phyloP scores from a whole-genome alignment of 495 filamentous ascomycete genomes.

The Talaromyces ruber region DNA sequence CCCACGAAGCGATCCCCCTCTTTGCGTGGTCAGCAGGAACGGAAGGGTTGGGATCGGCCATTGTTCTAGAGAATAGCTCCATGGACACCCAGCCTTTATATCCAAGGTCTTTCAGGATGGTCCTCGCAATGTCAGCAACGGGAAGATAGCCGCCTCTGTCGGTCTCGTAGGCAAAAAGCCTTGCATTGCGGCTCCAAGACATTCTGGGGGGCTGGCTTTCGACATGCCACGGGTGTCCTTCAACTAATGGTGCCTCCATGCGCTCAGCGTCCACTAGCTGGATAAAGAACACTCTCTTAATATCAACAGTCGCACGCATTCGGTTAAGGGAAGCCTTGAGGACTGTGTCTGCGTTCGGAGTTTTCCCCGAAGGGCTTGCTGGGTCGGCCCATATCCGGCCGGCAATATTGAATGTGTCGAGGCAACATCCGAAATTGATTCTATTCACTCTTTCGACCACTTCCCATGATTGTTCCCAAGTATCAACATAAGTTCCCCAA shows the following conservation, averaged over 20 bases:
- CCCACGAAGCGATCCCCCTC: slow-evolving; percentile 56
- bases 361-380: slow-evolving; percentile 44
- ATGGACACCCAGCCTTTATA: slow-evolving; percentile 68
- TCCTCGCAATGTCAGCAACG: slow-evolving; percentile 24
- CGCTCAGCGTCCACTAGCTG: slow-evolving; percentile 73
- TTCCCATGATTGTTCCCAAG: slow-evolving; percentile 67
- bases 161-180: slow-evolving; percentile 68
- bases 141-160: slow-evolving; percentile 66
- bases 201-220: slow-evolving; percentile 59
- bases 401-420: slow-evolving; percentile 78
- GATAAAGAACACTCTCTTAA: slow-evolving; percentile 67
- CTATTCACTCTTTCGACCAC: slow-evolving; percentile 55
- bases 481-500: slow-evolving; percentile 66
- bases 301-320: slow-evolving; percentile 48
- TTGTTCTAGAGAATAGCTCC: slow-evolving; percentile 65
- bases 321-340: slow-evolving; percentile 49
- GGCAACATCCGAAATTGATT: slow-evolving; percentile 68
- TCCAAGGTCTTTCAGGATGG: slow-evolving; percentile 50
- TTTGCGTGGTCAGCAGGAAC: slow-evolving; percentile 57
- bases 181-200: slow-evolving; percentile 74
- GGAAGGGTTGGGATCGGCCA: slow-evolving; percentile 43
- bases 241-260: slow-evolving; percentile 49
- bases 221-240: slow-evolving; percentile 58
- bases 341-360: slow-evolving; percentile 48
- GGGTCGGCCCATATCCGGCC: slow-evolving; percentile 69